Base-by-base conservation (phyloP, 371 early-diverging fungal species). In the Conidiobolus coronatus region DNA sequence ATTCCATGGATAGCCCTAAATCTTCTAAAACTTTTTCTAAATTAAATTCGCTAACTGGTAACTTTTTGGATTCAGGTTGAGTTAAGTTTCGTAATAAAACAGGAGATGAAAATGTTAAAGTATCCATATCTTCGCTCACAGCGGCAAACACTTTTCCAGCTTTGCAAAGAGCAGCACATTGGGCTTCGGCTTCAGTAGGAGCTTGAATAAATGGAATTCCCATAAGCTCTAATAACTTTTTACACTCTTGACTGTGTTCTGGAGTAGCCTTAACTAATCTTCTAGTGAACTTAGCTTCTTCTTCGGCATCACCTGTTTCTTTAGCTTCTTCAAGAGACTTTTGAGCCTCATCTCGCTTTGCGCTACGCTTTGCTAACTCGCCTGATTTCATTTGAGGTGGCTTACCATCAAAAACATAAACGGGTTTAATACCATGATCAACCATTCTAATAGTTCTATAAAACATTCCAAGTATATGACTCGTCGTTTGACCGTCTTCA, bases 121-220 rank as follows among this genome's bases (percentile, higher is more conserved):
- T 94, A 60, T 99, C 99, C 99, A 99, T 99, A 67, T 99, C 99
- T 59, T 99, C 99, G 1, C 96, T 91, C 3, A 88, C 98, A 19
- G 98, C 95, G 7, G 83, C 97, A 61, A 81, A 91, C 3, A 98
- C 98, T 52, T 75, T 73, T n/a, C 88, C 91, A 0, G 77, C 70
- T 54, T 70, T 76, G 24, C 83, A 84, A 29, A 99, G 60, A 23
- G 79, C 88, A 2, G 99, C 98, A 60, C 98, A 98, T 59, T 94
- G 96, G 2, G 99, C 99, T 59, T 99, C 99, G 2, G 99, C 99
- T 67, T 99, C 99, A 58, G 91, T 85, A 6, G 98, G 98, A 3
- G 99, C 98, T 60, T 82, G 86, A 3, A 94, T 69, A 60, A 77
- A 87, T 2, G 99, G 99, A 35, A 99, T 80, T 13, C 98, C 98